Evolutionary conservation across 176 grass and related monocot species (phyloP).

Genomic region (Miscanthus lutarioriparius): DNA sequence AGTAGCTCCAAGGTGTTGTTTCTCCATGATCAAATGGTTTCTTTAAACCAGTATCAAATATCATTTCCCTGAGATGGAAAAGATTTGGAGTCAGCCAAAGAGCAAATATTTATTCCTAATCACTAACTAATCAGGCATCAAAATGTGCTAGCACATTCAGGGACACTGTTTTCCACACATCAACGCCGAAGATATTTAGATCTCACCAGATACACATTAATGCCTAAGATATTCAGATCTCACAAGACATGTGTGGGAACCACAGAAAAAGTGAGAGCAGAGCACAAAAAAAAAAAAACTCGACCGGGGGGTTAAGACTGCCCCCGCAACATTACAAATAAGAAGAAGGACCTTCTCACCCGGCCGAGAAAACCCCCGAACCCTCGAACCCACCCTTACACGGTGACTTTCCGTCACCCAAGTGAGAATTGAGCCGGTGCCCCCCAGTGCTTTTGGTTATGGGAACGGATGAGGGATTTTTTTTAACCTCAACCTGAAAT

Average conservation of each 20-base stretch:
- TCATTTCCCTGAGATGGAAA: constrained; percentile 57
- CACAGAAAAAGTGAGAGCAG: neutral
- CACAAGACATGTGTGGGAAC: neutral
- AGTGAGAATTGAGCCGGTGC: no score
- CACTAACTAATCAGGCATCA: neutral
- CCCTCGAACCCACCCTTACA: no score
- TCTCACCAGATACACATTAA: neutral
- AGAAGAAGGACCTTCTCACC: no score
- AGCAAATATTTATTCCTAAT: neutral
- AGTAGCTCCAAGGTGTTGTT: neutral
- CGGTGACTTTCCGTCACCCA: no score
- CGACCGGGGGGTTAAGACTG: no score
- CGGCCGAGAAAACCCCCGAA: no score
- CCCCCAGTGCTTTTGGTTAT: no score
- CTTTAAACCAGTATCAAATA: neutral
- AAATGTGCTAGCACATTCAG: neutral
- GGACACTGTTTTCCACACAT: neutral
- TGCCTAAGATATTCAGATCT: neutral
- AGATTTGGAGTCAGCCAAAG: neutral
- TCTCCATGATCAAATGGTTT: neutral
- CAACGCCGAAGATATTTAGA: neutral
- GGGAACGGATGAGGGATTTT: no score
- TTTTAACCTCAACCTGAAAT: no score
- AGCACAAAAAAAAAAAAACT: no score
- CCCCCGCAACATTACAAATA: no score